Base-by-base conservation (phyloP, 2,329 filamentous ascomycete genomes). In the Fusarium coicis region DNA sequence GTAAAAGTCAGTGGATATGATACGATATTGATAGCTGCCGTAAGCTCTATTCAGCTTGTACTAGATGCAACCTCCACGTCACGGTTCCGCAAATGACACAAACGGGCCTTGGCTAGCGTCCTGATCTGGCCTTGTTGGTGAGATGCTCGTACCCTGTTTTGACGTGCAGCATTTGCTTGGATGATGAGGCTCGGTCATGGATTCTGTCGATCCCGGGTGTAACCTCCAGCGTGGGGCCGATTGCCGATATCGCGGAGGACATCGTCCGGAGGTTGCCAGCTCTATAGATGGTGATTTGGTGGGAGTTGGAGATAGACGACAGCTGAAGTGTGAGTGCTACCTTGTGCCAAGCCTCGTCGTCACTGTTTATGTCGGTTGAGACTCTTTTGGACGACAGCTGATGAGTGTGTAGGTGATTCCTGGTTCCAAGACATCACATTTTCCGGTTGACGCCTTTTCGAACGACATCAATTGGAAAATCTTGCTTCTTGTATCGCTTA, bases 171-270 rank as follows among this genome's bases (percentile, higher is more conserved):
- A 23, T 40, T 46, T 63, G 26, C 43, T 21, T 47, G 39, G 4
- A 36, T 32, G 14, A 40, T 72, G 68, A 72, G 68, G 63, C 68
- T 72, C 68, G 11, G 23, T 44, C 66, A 63, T 55, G 68, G 68
- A 68, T 72, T 44, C 9, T 30, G 42, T 70, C 52, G 61, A 73
- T 74, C 70, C 57, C 70, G 44, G 32, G n/a, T 57, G 66, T 40
- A 57, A 53, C 66, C 70, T 74, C 70, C 66, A 49, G 14, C n/a
- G 57, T 55, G 70, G 70, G 66, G 70, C 70, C 62, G 70, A 34
- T 54, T 37, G 2, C 70, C 70, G 66, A 60, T 59, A 47, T 47
- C 23, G 11, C 56, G 62, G 70, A 57, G 34, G 42, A 53, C 44
- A 43, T 26, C 43, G 36, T 74, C 70, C 61, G 61, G 62, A 44